A percentile compares a stretch with the other conserved stretches of the same genome.
phyloP scores from a whole-genome alignment of 2,329 filamentous ascomycete genomes.

The Penicillium sp. region DNA sequence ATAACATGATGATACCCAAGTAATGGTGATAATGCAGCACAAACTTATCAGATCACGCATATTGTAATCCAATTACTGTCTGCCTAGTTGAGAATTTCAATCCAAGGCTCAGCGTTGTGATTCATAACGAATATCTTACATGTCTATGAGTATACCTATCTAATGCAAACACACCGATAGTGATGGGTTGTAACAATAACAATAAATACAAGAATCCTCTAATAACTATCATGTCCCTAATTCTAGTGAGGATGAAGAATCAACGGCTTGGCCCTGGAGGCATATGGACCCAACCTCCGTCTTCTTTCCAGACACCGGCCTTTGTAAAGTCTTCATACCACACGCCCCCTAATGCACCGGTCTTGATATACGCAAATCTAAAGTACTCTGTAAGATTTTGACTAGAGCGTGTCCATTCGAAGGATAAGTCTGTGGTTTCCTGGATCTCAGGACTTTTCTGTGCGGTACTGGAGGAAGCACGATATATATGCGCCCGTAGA shows the following conservation, averaged over 20 bases:
- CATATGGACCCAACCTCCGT: slow-evolving; percentile 21
- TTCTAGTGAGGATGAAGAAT: background rate
- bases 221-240: background rate
- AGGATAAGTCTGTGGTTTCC: slow-evolving; percentile 16
- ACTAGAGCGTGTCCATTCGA: slow-evolving; percentile 32
- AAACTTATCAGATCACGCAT: background rate
- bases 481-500: slow-evolving; percentile 53
- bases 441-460: background rate
- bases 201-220: background rate
- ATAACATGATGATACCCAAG: slow-evolving; percentile 3
- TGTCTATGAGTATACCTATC: background rate
- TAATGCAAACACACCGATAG: background rate
- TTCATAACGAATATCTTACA: background rate
- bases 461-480: slow-evolving; percentile 17
- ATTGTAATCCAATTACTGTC: background rate
- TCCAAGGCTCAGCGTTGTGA: no score
- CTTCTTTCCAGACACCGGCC: slow-evolving; percentile 28
- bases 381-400: slow-evolving; percentile 36
- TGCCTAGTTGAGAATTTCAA: background rate
- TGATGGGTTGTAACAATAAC: background rate
- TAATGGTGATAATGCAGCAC: background rate
- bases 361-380: slow-evolving; percentile 40
- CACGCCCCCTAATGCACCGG: slow-evolving; percentile 31
- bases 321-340: slow-evolving; percentile 41
- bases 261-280: slow-evolving; percentile 9